Evolutionary conservation across 345 rosid species (phyloP), one percentile per base, ranked within the genome.

Genomic region (Cardamine occulta): DNA sequence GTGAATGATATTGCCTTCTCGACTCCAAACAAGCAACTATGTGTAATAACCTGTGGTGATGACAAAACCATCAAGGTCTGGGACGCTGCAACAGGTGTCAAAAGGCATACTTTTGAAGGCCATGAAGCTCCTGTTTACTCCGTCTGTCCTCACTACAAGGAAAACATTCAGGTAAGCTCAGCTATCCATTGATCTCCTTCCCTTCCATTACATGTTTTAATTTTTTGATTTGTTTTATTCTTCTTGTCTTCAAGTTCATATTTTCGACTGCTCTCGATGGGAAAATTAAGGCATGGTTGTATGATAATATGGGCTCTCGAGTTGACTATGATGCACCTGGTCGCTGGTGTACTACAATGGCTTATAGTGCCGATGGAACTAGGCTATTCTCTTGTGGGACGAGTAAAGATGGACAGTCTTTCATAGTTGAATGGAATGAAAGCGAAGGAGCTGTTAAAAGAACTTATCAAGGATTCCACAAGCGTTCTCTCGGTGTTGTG

Each of bases 251-350:
- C 76, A 74, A 91, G 97, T 91, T 91, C 75, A 91, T 91, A 74
- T 91, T 89, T 74, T 91, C 97, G 42, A 89, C 97, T n/a, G 97
- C 97, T 39, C 73, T 89, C 11, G 97, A 89, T 77, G 97, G 97
- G 58, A 91, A 89, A 82, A 91, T 91, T 68, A 91, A 91, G 78
- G 97, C 97, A 45, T 91, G 97, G 97, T 74, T 91, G 67, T 91
- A 88, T 66, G 97, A 91, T 70, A 88, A 91, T 67, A 78, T 87
- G 82, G 94, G 97, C 81, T 87, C 95, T 68, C 82, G 97, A 40
- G 91, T 91, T 78, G 97, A 91, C 82, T 91, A 91, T 67, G 97
- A 91, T 29, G 97, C 97, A 78, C 97, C 97, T 68, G 95, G 97
- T 68, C 88, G 89, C 5, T 88, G 95, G 91, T 89, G 97, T 77